A percentile compares a stretch with the other conserved stretches of the same genome.
Conservation (phyloP, 768 basidiomycete species). For the Termitomyces sp. region DNA sequence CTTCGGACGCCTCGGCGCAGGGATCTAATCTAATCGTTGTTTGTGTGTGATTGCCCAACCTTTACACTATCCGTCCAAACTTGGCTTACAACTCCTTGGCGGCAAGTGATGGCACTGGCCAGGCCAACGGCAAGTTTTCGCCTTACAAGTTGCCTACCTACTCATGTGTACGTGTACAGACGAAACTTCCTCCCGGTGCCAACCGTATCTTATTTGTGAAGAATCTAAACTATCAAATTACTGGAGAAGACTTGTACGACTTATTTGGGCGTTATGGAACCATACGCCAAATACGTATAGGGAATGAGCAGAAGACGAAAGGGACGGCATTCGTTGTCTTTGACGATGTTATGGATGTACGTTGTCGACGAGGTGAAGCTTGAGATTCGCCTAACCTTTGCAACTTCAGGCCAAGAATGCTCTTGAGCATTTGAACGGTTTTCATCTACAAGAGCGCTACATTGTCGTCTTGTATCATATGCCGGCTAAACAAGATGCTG, state of each 20-base stretch:
- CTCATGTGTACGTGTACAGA: conserved; percentile 29
- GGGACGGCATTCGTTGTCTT: conserved; percentile 97
- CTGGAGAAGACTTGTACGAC: conserved; percentile 93
- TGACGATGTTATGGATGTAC: conserved; percentile 93
- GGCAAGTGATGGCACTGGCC: conserved; percentile 49
- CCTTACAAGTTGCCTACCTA: not conserved
- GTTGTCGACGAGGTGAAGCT: conserved; percentile 18
- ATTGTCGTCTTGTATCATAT: conserved; percentile 98
- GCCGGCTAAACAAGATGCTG: conserved; percentile 94
- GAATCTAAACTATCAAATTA: conserved; percentile 89
- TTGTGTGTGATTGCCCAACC: conserved; percentile 4
- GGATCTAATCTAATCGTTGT: conserved; percentile 12
- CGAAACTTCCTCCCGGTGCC: conserved; percentile 87
- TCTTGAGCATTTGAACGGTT: conserved; percentile 93
- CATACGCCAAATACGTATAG: conserved; percentile 92
- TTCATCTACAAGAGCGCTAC: conserved; percentile 96
- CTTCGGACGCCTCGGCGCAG: not conserved
- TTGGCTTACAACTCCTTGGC: not conserved
- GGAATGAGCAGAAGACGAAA: conserved; percentile 86
- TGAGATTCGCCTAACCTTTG: conserved; percentile 8
- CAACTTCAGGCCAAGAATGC: conserved; percentile 78
- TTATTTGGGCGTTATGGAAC: conserved; percentile 96
- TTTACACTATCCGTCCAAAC: not conserved
- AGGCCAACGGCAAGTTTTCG: conserved; percentile 56
- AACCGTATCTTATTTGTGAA: conserved; percentile 92